Conservation (phyloP, 441 rosid genomes). For the Metrosideros polymorpha region DNA sequence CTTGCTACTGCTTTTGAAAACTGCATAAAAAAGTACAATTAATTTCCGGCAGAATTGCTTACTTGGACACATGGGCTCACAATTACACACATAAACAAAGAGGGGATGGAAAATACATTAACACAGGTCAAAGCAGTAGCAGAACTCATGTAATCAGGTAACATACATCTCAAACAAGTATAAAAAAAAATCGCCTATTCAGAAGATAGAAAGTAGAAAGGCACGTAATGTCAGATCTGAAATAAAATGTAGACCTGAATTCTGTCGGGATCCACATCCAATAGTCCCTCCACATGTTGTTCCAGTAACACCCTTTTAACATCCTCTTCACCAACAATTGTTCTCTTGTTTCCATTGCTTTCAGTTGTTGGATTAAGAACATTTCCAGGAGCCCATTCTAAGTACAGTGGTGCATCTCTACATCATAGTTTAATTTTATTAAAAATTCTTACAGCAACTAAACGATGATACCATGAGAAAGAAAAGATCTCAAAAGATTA, state of each 20-base stretch:
- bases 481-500: not conserved
- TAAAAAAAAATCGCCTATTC: too few species aligned
- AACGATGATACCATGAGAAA: not conserved
- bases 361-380: slow-evolving; percentile 37
- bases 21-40: not conserved
- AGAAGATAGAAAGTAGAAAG: not conserved
- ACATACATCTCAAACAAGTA: not conserved
- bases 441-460: not conserved
- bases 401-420: slow-evolving; percentile 87
- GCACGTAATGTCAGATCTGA: not conserved
- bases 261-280: slow-evolving; percentile 64
- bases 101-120: not conserved
- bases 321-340: slow-evolving; percentile 39
- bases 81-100: not conserved
- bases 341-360: slow-evolving; percentile 20
- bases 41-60: not conserved
- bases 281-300: slow-evolving; percentile 48
- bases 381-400: slow-evolving; percentile 91
- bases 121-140: not conserved
- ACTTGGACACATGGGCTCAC: not conserved
- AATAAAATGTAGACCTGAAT: slow-evolving; percentile 47
- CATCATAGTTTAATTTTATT: not conserved
- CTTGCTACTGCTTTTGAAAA: not conserved
- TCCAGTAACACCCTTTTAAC: slow-evolving; percentile 53
- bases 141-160: not conserved